phyloP scores from a whole-genome alignment of 306 rosid species.

The Myrica gale region DNA sequence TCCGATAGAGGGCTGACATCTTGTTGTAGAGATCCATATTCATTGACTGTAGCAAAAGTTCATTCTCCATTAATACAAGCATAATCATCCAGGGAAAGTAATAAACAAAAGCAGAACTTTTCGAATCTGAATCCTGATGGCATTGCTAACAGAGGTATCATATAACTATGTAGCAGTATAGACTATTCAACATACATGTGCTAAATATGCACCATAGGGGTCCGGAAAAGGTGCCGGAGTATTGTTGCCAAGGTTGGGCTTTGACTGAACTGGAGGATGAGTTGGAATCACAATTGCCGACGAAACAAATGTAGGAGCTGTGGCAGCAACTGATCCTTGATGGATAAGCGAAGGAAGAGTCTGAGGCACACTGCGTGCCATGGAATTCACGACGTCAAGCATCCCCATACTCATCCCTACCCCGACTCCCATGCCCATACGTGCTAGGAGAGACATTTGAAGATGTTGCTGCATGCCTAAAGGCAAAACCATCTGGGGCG shows the following conservation, averaged over 20 bases:
- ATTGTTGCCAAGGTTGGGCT: constrained; percentile 28
- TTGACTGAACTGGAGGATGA: constrained; percentile 23
- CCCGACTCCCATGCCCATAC: constrained; percentile 28
- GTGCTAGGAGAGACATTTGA: constrained; percentile 56
- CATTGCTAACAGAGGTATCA: background rate
- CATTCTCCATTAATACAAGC: constrained; percentile 5
- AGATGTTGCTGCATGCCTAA: constrained; percentile 52
- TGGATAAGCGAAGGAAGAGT: constrained; percentile 29
- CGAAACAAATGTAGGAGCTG: constrained; percentile 27
- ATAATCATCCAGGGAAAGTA: background rate
- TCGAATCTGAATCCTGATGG: background rate
- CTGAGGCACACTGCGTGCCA: constrained; percentile 24
- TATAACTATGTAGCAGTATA: too few species aligned
- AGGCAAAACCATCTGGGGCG: constrained; percentile 50
- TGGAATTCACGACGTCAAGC: constrained; percentile 31
- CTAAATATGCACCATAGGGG: constrained; percentile 34
- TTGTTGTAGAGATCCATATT: constrained; percentile 49
- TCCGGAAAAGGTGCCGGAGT: constrained; percentile 29
- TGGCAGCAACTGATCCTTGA: constrained; percentile 11
- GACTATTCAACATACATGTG: constrained; percentile 42
- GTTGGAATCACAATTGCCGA: constrained; percentile 34
- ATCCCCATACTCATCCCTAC: constrained; percentile 45
- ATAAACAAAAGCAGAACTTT: background rate
- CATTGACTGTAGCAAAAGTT: constrained; percentile 39
- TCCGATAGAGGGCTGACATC: constrained; percentile 49